Conservation (phyloP, 768 basidiomycete species). For the Ephemerocybe angulata region DNA sequence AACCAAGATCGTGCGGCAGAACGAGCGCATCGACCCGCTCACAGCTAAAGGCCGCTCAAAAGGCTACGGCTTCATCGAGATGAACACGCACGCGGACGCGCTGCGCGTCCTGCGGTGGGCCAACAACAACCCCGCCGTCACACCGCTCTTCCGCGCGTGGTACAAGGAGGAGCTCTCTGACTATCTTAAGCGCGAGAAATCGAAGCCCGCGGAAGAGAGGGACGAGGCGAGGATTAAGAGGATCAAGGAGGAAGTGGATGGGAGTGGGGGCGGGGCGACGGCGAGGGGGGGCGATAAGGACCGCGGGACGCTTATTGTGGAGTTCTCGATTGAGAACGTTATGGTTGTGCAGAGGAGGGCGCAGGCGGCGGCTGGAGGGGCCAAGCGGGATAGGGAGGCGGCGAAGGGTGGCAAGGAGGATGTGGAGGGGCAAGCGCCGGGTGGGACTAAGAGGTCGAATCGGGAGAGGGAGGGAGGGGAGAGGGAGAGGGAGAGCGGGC, state of each 20-base stretch:
- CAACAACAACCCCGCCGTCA: conserved; percentile 79
- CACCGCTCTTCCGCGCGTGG: conserved; percentile 70
- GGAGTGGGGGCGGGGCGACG: conserved; percentile 34
- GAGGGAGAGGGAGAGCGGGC: neutral
- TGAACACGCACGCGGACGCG: conserved; percentile 84
- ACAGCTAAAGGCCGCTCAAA: conserved; percentile 86
- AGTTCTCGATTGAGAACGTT: conserved; percentile 94
- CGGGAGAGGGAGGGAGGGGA: neutral
- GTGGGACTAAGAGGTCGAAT: neutral
- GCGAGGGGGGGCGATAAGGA: conserved; percentile 41
- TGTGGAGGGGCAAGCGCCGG: neutral
- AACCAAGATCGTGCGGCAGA: conserved; percentile 87
- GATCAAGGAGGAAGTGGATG: conserved; percentile 49
- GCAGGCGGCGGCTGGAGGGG: conserved; percentile 30
- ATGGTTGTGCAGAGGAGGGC: conserved; percentile 78
- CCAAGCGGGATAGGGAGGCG: conserved; percentile 17
- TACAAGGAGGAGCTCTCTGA: conserved; percentile 76
- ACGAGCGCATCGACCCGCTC: conserved; percentile 83
- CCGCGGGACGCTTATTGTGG: conserved; percentile 76
- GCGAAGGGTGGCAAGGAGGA: conserved; percentile 3
- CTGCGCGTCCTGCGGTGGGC: conserved; percentile 90
- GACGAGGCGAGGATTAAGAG: conserved; percentile 55
- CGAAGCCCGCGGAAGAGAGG: conserved; percentile 55
- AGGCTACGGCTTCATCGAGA: conserved; percentile 95
- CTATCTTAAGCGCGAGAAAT: conserved; percentile 54